phyloP scores from a whole-genome alignment of 768 basidiomycete species.

The Cystofilobasidium bisporidii region DNA sequence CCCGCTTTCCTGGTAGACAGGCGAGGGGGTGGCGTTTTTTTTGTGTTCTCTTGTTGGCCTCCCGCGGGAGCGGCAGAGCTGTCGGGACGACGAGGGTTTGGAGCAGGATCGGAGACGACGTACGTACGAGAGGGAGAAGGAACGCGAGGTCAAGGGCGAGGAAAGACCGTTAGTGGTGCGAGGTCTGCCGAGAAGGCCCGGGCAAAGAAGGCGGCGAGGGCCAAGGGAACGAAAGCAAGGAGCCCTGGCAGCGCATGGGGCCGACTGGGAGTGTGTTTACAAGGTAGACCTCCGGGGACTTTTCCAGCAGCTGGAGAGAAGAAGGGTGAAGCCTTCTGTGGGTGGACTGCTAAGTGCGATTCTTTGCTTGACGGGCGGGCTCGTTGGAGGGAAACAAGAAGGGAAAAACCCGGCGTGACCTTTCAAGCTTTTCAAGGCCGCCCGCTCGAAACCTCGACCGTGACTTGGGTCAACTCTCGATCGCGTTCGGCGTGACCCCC shows the following conservation, averaged over 20 bases:
- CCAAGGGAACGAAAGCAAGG: not conserved
- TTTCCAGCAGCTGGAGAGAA: slow-evolving; percentile 19
- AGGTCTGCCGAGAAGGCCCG: not conserved
- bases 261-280: not conserved
- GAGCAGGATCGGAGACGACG: not conserved
- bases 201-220: not conserved
- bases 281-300: slow-evolving; percentile 22
- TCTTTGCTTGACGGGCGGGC: slow-evolving; percentile 19
- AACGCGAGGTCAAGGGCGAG: no score
- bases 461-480: no score
- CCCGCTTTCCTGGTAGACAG: slow-evolving; percentile 12
- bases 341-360: slow-evolving; percentile 20
- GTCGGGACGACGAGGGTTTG: no score
- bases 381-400: not conserved
- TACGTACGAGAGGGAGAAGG: no score
- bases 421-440: no score
- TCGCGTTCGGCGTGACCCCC: no score
- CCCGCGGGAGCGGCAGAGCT: no score
- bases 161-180: no score
- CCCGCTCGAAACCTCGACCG: no score
- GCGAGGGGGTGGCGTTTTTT: no score
- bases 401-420: not conserved
- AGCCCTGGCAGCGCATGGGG: not conserved
- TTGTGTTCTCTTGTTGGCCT: no score
- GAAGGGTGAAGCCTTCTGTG: not conserved